Percentiles rank a stretch among this genome's conserved stretches.
Evolutionary conservation across 1,284 basidiomycete genomes (phyloP).

Genomic region (Flammula alnicola): DNA sequence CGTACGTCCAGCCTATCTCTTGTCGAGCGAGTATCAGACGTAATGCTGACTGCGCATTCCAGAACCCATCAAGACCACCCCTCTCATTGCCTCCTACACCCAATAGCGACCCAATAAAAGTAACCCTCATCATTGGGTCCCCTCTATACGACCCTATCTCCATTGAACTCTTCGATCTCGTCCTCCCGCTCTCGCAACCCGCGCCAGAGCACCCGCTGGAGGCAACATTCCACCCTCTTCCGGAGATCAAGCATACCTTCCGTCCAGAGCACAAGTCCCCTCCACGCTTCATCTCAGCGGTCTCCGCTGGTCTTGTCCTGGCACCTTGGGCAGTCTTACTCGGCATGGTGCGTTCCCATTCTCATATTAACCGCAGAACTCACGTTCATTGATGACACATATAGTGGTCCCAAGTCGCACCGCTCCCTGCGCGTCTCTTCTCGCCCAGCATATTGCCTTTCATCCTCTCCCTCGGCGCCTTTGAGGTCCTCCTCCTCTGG

Average conservation of each 20-base stretch:
- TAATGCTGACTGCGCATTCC: neutral
- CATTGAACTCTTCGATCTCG: slow-evolving; percentile 68
- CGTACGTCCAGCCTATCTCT: slow-evolving; percentile 46
- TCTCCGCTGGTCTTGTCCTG: slow-evolving; percentile 66
- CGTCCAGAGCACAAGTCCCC: slow-evolving; percentile 74
- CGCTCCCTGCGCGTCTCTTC: slow-evolving; percentile 60
- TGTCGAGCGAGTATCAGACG: neutral
- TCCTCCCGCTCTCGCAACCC: slow-evolving; percentile 64
- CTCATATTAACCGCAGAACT: neutral
- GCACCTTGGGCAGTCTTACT: slow-evolving; percentile 78
- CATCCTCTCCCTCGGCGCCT: slow-evolving; percentile 72
- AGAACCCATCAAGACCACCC: slow-evolving; percentile 77
- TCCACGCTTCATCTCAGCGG: slow-evolving; percentile 61
- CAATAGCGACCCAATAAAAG: slow-evolving; percentile 56
- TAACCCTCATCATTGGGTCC: slow-evolving; percentile 72
- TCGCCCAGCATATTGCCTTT: slow-evolving; percentile 74
- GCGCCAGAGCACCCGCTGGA: slow-evolving; percentile 73
- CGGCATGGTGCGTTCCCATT: slow-evolving; percentile 57
- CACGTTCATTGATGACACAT: slow-evolving; percentile 11
- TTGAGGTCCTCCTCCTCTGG: slow-evolving; percentile 79
- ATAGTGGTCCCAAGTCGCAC: slow-evolving; percentile 70
- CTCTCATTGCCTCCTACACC: slow-evolving; percentile 71
- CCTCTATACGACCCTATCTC: slow-evolving; percentile 65
- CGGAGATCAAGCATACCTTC: slow-evolving; percentile 83
- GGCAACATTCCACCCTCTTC: slow-evolving; percentile 68